A percentile compares a stretch with the other conserved stretches of the same genome.
These are phyloP conservation scores for Rhododendron ferrugineum DNA, from an alignment of 148 eudicot species.

Conservation along the genomic window DNA sequence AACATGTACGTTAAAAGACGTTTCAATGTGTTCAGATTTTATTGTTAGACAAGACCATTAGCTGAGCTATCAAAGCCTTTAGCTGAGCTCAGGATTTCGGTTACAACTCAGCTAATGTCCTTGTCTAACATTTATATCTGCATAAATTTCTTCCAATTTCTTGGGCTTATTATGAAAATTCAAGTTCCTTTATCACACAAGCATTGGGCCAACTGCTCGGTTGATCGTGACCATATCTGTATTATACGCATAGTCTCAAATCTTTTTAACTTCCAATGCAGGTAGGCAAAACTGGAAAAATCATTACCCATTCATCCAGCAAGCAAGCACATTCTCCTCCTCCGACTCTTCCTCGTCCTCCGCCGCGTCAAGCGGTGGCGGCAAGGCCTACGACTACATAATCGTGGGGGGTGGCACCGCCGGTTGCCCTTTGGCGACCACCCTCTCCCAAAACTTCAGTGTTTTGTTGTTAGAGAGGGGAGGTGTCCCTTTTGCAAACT, in stretches of 20 bases:
- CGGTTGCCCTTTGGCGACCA: slow-evolving; percentile 90
- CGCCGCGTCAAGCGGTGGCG: neutral
- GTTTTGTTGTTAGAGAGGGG: slow-evolving; percentile 86
- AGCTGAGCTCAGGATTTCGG: too few relatives aligned
- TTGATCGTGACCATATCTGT: too few relatives aligned
- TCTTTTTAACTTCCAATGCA: slow-evolving; percentile 8
- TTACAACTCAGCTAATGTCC: too few relatives aligned
- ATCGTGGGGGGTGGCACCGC: slow-evolving; percentile 97
- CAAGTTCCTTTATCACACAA: neutral
- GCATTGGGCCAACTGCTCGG: neutral
- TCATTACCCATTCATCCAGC: slow-evolving; percentile 49
- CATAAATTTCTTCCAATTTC: neutral
- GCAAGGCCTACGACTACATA: slow-evolving; percentile 57
- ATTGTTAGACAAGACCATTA: too few relatives aligned
- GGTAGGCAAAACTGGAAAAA: slow-evolving; percentile 27
- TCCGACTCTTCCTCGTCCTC: neutral
- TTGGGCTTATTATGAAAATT: neutral
- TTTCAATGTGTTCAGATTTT: neutral
- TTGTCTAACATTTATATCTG: neutral
- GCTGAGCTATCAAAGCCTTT: too few relatives aligned
- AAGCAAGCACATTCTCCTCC: slow-evolving; percentile 49
- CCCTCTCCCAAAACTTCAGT: slow-evolving; percentile 59
- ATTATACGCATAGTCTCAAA: too few relatives aligned
- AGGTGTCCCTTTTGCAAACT: slow-evolving; percentile 71
- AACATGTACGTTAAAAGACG: too few relatives aligned